Evolutionary conservation across 1,139 yeast genomes (phyloP), one percentile per base, ranked within the genome.

Genomic region (Suhomyces maxii): DNA sequence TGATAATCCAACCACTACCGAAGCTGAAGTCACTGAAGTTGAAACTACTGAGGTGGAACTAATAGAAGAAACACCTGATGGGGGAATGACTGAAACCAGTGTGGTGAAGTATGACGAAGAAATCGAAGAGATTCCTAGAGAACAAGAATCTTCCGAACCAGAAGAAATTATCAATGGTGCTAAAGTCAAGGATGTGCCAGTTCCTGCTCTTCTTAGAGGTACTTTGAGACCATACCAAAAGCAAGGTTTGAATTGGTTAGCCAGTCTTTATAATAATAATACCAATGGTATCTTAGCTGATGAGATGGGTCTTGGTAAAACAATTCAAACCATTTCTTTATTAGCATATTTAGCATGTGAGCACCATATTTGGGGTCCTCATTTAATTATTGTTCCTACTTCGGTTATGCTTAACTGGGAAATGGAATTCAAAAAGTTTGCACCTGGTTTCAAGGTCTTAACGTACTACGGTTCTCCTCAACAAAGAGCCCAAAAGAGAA

Each of bases 341-440:
- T 69, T 95, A 31, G 77, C 96, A 0, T 91, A 91, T 63, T 73
- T 95, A 45, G 99, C 99, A 0, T 89, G 97, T 56, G 96, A 87
- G 56, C 91, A 90, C 60, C 89, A 89, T 49, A 80, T 87, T 30
- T 93, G 99, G 99, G 99, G 99, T 0, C 99, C 99, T 0, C 99
- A 95, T 71, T 72, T 95, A 46, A 91, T 95, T 66, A 83, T 95
- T 50, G 99, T 95, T 4, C 99, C 99, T 2, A 95, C 99, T 0
- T 89, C 97, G 14, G 99, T 95, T n/a, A 84, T 95, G 85, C 81
- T 95, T 47, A 95, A 95, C 63, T 95, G 99, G 99, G 99, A 95
- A 64, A 91, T 93, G 97, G 99, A 95, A 63, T 91, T 95, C 69
- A 95, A 93, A 61, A 83, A 96, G 56, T 95, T 95, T 74, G 98